Evolutionary conservation across 768 basidiomycete genomes (phyloP), one percentile per base, ranked within the genome.

Genomic region (Gloeophyllum trabeum): DNA sequence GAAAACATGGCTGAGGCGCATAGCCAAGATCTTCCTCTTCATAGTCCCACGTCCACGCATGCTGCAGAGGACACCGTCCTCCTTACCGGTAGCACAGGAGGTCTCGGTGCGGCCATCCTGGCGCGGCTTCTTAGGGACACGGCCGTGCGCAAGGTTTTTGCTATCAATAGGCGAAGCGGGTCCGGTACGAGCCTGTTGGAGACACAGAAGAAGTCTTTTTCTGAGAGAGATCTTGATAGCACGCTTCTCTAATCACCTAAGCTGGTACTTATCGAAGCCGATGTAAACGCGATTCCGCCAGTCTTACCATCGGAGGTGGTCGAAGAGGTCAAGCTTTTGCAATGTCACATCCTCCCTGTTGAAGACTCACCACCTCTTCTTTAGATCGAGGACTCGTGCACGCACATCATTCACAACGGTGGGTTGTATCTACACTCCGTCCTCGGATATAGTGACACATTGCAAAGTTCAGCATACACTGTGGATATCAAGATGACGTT

Each of bases 381-480:
- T n/a, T 35, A 62, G 54, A 51, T 63, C 32, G 47, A 51, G 12
- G 22, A 39, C n/a, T 54, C 52, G 6, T 50, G 62, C 4, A 67
- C 64, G 10, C 59, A 58, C 24, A 55, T 70, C 48, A 60, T 66
- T 13, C 62, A 66, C 50, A 64, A 64, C 30, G 61, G 61, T 62
- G 45, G 3, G 44, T 50, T 5, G 35, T n/a, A n/a, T n/a, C n/a
- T n/a, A n/a, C n/a, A n/a, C n/a, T n/a, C 36, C 32, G 12, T 18
- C 35, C 7, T 13, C 38, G 10, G 14, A 2, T 14, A 23, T 19
- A 22, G 20, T 5, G n/a, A n/a, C 12, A 20, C 14, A 10, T 10
- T 14, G 6, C 21, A 24, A 38, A 26, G 16, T 14, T 21, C 20
- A 16, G 13, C 22, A n/a, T 21, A 19, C 14, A 32, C 28, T 0